Evolutionary conservation across 2,329 filamentous ascomycete genomes (phyloP).

Genomic region (Colletotrichum melonis): DNA sequence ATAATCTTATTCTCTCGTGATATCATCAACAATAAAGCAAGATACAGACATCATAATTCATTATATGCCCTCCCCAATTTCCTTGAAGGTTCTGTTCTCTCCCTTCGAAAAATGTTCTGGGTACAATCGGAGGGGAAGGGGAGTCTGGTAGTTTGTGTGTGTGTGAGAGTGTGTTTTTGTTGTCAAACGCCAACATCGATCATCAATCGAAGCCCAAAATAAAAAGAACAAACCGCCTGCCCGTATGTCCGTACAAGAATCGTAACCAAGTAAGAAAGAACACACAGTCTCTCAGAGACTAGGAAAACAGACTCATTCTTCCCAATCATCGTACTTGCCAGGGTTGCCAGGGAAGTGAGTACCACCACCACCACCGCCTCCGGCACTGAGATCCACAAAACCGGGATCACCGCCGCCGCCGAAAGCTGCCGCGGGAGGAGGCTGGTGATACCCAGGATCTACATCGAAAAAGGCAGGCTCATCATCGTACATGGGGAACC

Average conservation of each 20-base stretch:
- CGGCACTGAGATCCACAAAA: slow-evolving; percentile 31
- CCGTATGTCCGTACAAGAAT: neutral
- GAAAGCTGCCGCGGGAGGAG: neutral
- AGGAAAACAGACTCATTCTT: neutral
- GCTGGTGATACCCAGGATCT: neutral
- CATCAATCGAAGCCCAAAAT: neutral
- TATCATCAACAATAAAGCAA: neutral
- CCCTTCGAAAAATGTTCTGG: slow-evolving; percentile 27
- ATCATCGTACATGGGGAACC: slow-evolving; percentile 3
- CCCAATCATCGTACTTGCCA: slow-evolving; percentile 32
- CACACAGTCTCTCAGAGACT: neutral
- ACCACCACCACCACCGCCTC: slow-evolving; percentile 23
- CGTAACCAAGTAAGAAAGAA: neutral
- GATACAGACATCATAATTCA: neutral
- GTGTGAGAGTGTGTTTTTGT: neutral
- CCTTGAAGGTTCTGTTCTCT: slow-evolving; percentile 33
- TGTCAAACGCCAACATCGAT: neutral
- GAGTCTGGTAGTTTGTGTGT: neutral
- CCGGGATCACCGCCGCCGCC: slow-evolving; percentile 9
- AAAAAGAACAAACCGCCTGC: neutral
- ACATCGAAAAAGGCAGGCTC: neutral
- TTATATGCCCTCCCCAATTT: neutral
- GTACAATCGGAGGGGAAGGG: neutral
- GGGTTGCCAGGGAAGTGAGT: slow-evolving; percentile 3
- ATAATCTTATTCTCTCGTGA: neutral